Evolutionary conservation across 106 monocot species (phyloP).

Genomic region (Narthecium ossifragum): DNA sequence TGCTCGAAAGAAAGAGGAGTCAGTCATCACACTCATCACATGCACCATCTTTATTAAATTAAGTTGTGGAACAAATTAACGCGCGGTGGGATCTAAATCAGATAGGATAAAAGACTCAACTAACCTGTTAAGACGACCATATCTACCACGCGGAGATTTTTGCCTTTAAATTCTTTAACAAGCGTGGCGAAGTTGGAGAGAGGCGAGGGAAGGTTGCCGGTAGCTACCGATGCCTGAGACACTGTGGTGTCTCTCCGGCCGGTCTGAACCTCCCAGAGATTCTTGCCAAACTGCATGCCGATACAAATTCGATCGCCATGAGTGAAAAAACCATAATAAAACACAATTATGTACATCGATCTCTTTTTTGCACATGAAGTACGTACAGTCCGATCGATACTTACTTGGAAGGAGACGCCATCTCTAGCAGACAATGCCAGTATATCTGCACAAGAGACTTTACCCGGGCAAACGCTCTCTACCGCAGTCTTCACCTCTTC

Average conservation of each 20-base stretch:
- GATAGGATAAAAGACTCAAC: too few relatives aligned
- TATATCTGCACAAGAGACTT: conserved; percentile 61
- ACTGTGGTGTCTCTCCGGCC: conserved; percentile 2
- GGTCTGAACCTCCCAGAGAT: not conserved
- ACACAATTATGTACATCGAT: too few relatives aligned
- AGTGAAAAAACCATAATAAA: too few relatives aligned
- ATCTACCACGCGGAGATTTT: not conserved
- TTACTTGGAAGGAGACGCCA: conserved; percentile 36
- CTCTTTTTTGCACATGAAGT: too few relatives aligned
- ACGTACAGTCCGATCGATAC: not conserved
- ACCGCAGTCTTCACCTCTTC: conserved; percentile 40
- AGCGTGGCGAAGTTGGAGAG: conserved; percentile 2
- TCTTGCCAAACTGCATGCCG: not conserved
- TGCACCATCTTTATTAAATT: too few relatives aligned
- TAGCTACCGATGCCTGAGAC: not conserved
- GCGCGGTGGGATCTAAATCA: too few relatives aligned
- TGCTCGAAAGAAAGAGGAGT: conserved; percentile 2
- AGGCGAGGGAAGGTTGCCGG: conserved; percentile 1
- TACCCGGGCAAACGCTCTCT: conserved; percentile 27
- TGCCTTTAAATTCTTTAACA: not conserved
- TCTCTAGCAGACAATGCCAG: conserved; percentile 46
- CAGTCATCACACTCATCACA: too few relatives aligned
- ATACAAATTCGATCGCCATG: too few relatives aligned
- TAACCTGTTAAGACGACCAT: conserved; percentile 7
- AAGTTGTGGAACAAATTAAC: too few relatives aligned